phyloP scores from a whole-genome alignment of 352 stramenopile species.

The Blastocystis sp. region DNA sequence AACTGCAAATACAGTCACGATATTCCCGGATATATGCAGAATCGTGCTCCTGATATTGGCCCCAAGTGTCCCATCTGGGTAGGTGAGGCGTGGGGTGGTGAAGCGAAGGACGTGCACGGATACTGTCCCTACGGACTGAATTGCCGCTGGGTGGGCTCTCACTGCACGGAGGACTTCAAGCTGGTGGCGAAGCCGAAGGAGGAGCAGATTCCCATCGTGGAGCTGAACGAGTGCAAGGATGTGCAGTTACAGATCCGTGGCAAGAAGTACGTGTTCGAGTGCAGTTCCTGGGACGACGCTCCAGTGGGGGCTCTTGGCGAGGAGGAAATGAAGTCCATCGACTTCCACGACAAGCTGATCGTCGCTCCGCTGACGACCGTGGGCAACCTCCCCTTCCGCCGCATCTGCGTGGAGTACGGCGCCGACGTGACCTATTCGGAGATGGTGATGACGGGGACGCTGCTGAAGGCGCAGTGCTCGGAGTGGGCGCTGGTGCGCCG shows the following conservation, averaged over 20 bases:
- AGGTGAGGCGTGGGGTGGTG: not conserved
- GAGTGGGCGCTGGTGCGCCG: slow-evolving; percentile 95
- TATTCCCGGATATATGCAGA: slow-evolving; percentile 80
- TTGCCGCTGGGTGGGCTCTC: slow-evolving; percentile 48
- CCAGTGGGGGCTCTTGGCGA: slow-evolving; percentile 35
- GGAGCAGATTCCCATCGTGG: slow-evolving; percentile 47
- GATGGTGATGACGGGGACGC: slow-evolving; percentile 91
- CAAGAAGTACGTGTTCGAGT: slow-evolving; percentile 1
- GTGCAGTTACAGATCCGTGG: not conserved
- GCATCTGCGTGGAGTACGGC: slow-evolving; percentile 87
- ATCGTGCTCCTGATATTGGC: slow-evolving; percentile 73
- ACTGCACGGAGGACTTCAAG: slow-evolving; percentile 28
- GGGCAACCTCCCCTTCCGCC: slow-evolving; percentile 92
- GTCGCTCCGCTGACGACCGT: slow-evolving; percentile 97
- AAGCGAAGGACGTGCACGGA: slow-evolving; percentile 31
- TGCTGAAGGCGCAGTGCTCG: slow-evolving; percentile 87
- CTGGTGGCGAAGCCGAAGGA: slow-evolving; percentile 11
- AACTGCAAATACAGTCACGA: slow-evolving; percentile 84
- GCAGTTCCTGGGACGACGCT: not conserved
- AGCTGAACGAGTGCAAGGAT: slow-evolving; percentile 1
- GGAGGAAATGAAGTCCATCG: slow-evolving; percentile 76
- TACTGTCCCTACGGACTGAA: slow-evolving; percentile 53
- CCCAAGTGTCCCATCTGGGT: slow-evolving; percentile 60
- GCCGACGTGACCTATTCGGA: slow-evolving; percentile 98
- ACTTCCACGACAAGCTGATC: slow-evolving; percentile 97